phyloP scores from a whole-genome alignment of 176 grass and related monocot species.

The Luzula sylvatica region DNA sequence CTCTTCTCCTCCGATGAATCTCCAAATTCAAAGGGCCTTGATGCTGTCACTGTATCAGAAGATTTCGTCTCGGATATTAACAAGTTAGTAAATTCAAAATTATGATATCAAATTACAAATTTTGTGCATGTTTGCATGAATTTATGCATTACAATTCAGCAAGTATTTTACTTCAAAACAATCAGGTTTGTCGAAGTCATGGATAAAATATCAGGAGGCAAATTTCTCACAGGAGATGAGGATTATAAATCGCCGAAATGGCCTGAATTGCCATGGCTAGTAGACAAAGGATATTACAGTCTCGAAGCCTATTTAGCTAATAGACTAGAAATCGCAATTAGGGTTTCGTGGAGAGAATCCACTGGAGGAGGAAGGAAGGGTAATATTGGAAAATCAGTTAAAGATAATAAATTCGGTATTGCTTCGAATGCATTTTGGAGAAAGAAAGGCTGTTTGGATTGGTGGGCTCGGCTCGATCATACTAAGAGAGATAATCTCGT shows the following conservation, averaged over 20 bases:
- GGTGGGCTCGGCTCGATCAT: conserved; percentile 73
- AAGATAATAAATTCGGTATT: conserved; percentile 63
- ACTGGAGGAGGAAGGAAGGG: conserved; percentile 43
- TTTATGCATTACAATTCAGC: too few relatives aligned
- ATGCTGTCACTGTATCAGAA: conserved; percentile 61
- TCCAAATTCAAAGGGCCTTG: conserved; percentile 10
- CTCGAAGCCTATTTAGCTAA: conserved; percentile 70
- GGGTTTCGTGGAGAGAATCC: conserved; percentile 47
- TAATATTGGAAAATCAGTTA: conserved; percentile 30
- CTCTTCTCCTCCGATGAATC: conserved; percentile 49
- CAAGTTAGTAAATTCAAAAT: conserved; percentile 14
- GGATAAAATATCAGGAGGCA: conserved; percentile 68
- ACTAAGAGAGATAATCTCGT: conserved; percentile 44
- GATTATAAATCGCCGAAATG: conserved; percentile 35
- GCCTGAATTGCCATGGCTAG: conserved; percentile 71
- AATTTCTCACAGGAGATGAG: conserved; percentile 53
- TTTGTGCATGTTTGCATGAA: too few relatives aligned
- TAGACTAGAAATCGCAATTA: conserved; percentile 69
- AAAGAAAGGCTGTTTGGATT: conserved; percentile 86
- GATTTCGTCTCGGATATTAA: conserved; percentile 49
- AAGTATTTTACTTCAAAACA: too few relatives aligned
- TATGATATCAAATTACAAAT: not conserved
- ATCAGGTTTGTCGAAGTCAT: conserved; percentile 42
- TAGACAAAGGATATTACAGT: conserved; percentile 75
- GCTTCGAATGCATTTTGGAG: conserved; percentile 82